Conservation (phyloP, 768 basidiomycete species). For the Leccinum imitatum region DNA sequence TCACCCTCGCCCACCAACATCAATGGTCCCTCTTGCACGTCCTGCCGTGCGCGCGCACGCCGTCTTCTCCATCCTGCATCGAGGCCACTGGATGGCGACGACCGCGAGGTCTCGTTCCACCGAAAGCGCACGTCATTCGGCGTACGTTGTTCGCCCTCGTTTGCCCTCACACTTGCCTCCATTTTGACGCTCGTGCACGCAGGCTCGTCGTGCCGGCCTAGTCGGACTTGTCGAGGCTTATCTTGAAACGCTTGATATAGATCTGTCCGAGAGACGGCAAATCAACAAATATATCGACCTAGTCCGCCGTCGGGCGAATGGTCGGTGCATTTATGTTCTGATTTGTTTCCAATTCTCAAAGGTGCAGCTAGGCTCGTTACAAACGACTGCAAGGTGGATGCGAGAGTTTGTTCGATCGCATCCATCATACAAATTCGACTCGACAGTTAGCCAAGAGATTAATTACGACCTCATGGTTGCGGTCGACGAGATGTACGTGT, state of each 20-base stretch:
- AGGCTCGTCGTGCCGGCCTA: constrained; percentile 49
- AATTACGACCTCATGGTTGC: constrained; percentile 92
- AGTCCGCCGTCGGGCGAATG: constrained; percentile 74
- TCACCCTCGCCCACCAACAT: too few species aligned
- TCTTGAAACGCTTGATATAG: constrained; percentile 81
- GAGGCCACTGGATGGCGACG: too few species aligned
- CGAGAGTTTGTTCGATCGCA: constrained; percentile 88
- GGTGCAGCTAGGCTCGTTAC: constrained; percentile 58
- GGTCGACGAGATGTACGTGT: constrained; percentile 85
- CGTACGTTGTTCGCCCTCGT: too few species aligned
- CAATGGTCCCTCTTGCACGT: too few species aligned
- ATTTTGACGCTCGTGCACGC: too few species aligned
- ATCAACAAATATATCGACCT: constrained; percentile 81
- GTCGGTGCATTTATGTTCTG: constrained; percentile 40
- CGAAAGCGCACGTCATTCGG: too few species aligned
- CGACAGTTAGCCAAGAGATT: constrained; percentile 87
- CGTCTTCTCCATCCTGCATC: too few species aligned
- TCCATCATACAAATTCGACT: constrained; percentile 89
- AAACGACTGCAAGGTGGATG: constrained; percentile 92
- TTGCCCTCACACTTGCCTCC: too few species aligned
- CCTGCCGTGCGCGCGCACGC: too few species aligned
- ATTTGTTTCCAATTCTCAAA: constrained; percentile 1
- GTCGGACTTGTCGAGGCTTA: constrained; percentile 81
- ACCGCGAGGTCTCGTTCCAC: too few species aligned
- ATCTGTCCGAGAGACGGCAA: constrained; percentile 53